These are phyloP conservation scores for Cyclocybe aegerita DNA, from an alignment of 768 basidiomycete genomes.

Conservation along the genomic window DNA sequence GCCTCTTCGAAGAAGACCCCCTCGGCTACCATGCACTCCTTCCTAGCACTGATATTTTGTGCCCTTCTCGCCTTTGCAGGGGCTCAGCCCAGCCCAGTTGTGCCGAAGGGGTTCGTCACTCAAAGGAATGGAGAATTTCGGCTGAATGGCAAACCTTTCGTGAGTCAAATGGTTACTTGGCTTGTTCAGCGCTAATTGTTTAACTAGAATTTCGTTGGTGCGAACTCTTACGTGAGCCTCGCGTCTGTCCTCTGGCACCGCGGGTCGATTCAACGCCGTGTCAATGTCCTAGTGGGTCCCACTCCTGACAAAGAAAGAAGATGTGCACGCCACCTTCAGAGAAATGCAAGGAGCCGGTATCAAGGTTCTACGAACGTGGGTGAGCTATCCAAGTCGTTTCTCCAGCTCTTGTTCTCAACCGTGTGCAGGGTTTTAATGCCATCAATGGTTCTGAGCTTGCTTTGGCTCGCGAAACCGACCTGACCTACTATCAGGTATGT, in stretches of 20 bases:
- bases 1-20: too few relatives aligned
- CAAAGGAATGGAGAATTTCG: slow-evolving; percentile 40
- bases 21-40: too few relatives aligned
- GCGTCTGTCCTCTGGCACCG: not conserved
- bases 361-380: slow-evolving; percentile 58
- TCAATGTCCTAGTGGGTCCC: slow-evolving; percentile 47
- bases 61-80: slow-evolving; percentile 4
- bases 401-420: not conserved
- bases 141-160: slow-evolving; percentile 53
- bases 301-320: slow-evolving; percentile 42
- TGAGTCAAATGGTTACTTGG: slow-evolving; percentile 20
- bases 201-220: slow-evolving; percentile 46
- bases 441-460: slow-evolving; percentile 45
- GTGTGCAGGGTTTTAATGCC: slow-evolving; percentile 40
- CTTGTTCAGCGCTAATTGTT: not conserved
- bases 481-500: slow-evolving; percentile 51
- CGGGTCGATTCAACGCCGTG: not conserved
- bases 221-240: slow-evolving; percentile 49
- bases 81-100: slow-evolving; percentile 4
- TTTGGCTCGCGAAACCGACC: slow-evolving; percentile 36
- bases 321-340: slow-evolving; percentile 49
- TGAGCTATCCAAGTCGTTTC: slow-evolving; percentile 12
- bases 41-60: slow-evolving; percentile 2
- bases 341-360: slow-evolving; percentile 48
- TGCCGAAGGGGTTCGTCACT: slow-evolving; percentile 42